A percentile compares a stretch with the other conserved stretches of the same genome.
phyloP scores from a whole-genome alignment of 192 early-diverging fungal species.

The Funneliformis geosporum region DNA sequence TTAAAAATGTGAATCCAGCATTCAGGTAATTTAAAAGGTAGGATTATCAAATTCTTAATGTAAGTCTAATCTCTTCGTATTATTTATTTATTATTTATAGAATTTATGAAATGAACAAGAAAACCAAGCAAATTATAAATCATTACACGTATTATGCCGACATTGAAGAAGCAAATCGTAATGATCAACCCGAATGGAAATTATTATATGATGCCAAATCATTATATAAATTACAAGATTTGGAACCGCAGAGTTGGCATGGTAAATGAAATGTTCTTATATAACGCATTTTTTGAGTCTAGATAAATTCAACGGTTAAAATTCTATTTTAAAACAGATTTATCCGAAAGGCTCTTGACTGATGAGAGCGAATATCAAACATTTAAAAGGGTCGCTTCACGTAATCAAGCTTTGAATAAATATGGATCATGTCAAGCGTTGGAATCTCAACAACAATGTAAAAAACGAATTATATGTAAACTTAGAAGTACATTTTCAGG shows the following conservation, averaged over 20 bases:
- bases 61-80: not conserved
- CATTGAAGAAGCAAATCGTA: constrained; percentile 13
- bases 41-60: no score
- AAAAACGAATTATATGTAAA: constrained; percentile 11
- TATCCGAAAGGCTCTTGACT: not conserved
- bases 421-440: not conserved
- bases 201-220: constrained; percentile 21
- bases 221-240: not conserved
- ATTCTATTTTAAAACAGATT: not conserved
- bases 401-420: not conserved
- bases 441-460: not conserved
- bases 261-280: not conserved
- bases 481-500: not conserved
- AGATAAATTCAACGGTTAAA: no score
- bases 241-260: constrained; percentile 16
- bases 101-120: constrained; percentile 10
- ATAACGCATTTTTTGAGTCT: not conserved
- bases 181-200: constrained; percentile 14
- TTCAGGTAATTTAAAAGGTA: not conserved
- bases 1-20: constrained; percentile 19
- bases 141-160: constrained; percentile 17
- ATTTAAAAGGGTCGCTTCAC: constrained; percentile 6
- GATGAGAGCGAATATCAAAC: not conserved
- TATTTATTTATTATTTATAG: not conserved
- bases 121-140: constrained; percentile 12